Base-by-base conservation (phyloP, 2,329 filamentous ascomycete species). In the Arthrobotrys conoides region DNA sequence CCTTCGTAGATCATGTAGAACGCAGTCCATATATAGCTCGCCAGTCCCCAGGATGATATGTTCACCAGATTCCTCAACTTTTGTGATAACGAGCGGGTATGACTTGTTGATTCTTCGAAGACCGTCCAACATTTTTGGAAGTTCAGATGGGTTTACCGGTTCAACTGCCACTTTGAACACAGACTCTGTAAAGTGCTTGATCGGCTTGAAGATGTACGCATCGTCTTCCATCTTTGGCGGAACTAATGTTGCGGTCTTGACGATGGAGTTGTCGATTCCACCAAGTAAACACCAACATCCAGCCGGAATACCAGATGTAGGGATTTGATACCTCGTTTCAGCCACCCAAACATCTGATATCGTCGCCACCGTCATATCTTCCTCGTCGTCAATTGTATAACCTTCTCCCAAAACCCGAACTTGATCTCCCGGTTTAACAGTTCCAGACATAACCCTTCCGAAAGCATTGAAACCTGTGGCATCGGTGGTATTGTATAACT, bases 1-100 rank as follows among this genome's bases (percentile, higher is more conserved):
- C 48, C 91, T 90, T 68, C 96, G 92, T 57, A 99, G 88, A 83
- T 99, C 96, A 84, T 99, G 96, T 55, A 99, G 88, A 2, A 99
- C 95, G 83, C 96, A 99, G 84, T 99, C 96, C 94, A 99, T 98
- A 86, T 99, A 99, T n/a, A 99, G 87, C 84, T 99, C 96, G 77
- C 96, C 96, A 0, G 96, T 99, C 24, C 96, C 96, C 3, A 99
- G 89, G 57, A 99, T 88, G 81, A 99, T 91, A 83, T 99, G 96
- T 85, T 99, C 96, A 64, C 96, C 96, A 0, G 94, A 97, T 85
- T 99, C 96, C 84, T 99, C 96, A 2, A 99, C 96, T 84, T 98
- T 98, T 3, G 96, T 99, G 12, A 92, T 93, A 82, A 98, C 93
- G 27, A 99, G 88, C 33, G 96, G 96, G 82, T 98, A 99, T 82